A percentile compares a stretch with the other conserved stretches of the same genome.
Evolutionary conservation across 2,329 filamentous ascomycete genomes (phyloP).

Genomic region (Bipolaris oryzae): DNA sequence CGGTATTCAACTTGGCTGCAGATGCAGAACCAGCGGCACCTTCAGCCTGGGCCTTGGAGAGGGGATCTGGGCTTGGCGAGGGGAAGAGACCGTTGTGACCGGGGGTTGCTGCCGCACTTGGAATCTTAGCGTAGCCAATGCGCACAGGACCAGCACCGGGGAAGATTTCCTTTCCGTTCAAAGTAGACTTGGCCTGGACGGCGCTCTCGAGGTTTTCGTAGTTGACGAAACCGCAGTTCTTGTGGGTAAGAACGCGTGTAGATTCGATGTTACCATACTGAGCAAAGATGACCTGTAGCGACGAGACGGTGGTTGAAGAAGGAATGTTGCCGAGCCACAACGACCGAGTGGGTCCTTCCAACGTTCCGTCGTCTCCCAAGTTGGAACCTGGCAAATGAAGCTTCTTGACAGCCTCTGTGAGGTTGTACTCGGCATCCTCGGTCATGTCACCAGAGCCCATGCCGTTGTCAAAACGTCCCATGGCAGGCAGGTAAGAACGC

Average conservation of each 20-base stretch:
- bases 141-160: constrained; percentile 92
- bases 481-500: constrained; percentile 74
- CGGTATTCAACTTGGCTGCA: constrained; percentile 39
- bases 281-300: constrained; percentile 92
- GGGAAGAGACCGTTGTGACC: constrained; percentile 86
- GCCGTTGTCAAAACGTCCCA: constrained; percentile 63
- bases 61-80: constrained; percentile 89
- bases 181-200: constrained; percentile 80
- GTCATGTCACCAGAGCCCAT: constrained; percentile 77
- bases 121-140: constrained; percentile 97
- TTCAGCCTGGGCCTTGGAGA: constrained; percentile 60
- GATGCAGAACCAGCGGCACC: constrained; percentile 46
- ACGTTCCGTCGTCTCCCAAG: constrained; percentile 74
- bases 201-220: constrained; percentile 92
- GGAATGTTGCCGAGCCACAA: constrained; percentile 98
- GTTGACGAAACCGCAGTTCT: constrained; percentile 99
- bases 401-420: constrained; percentile 80
- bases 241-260: constrained; percentile 92
- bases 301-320: constrained; percentile 94
- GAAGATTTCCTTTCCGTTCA: constrained; percentile 98
- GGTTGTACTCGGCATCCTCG: constrained; percentile 78
- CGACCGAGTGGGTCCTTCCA: constrained; percentile 89
- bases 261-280: constrained; percentile 91
- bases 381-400: constrained; percentile 67
- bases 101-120: constrained; percentile 84